Evolutionary conservation across 345 rosid genomes (phyloP).

Genomic region (Dipteronia sinensis): DNA sequence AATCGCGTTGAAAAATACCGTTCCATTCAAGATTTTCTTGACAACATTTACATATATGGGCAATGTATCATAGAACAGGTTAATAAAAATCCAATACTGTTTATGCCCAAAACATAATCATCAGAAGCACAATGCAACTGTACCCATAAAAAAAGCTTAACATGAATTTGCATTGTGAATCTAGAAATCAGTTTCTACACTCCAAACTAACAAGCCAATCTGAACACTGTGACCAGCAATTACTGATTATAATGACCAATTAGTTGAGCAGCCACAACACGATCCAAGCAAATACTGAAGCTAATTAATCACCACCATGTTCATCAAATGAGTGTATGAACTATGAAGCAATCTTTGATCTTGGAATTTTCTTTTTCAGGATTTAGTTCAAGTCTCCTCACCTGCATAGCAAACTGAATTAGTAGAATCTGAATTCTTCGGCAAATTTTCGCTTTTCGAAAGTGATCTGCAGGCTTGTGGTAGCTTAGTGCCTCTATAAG

Average conservation of each 20-base stretch:
- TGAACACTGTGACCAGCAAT: slow-evolving; percentile 16
- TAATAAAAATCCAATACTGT: not conserved
- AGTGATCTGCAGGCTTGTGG: slow-evolving; percentile 55
- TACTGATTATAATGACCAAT: not conserved
- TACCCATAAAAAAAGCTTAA: not conserved
- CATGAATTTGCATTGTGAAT: not conserved
- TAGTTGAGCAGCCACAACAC: slow-evolving; percentile 1
- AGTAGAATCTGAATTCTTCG: slow-evolving; percentile 12
- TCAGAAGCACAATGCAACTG: not conserved
- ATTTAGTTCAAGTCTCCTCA: slow-evolving; percentile 12
- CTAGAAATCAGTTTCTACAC: slow-evolving; percentile 5
- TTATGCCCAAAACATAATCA: not conserved
- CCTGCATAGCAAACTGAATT: slow-evolving; percentile 25
- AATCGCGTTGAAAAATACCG: not conserved
- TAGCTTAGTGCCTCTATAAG: slow-evolving; percentile 43
- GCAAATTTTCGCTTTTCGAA: not conserved
- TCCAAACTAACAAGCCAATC: slow-evolving; percentile 4
- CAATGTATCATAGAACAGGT: not conserved
- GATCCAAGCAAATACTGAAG: slow-evolving; percentile 1
- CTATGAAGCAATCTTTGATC: not conserved
- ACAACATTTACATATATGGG: not conserved
- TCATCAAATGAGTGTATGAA: not conserved
- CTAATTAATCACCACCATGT: not conserved
- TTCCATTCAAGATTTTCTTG: not conserved
- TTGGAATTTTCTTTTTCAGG: slow-evolving; percentile 1